Conservation (phyloP, 768 basidiomycete species). For the Boletus tomentosulus region DNA sequence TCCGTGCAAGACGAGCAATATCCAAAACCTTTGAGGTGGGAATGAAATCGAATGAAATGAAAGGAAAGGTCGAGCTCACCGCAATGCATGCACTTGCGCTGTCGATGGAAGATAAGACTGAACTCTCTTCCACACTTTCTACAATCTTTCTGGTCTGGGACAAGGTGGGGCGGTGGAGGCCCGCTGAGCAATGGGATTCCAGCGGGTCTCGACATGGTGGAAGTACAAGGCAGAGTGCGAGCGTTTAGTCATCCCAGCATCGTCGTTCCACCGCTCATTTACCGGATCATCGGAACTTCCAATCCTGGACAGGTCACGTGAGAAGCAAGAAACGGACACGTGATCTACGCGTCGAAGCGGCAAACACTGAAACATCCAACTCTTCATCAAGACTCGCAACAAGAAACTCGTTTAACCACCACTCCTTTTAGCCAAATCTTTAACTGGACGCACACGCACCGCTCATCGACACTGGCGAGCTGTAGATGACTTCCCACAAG, state of each 20-base stretch:
- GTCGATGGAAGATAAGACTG: slow-evolving; percentile 58
- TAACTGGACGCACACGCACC: background rate
- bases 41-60: background rate
- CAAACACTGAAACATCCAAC: slow-evolving; percentile 12
- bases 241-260: background rate
- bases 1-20: slow-evolving; percentile 75
- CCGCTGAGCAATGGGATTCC: slow-evolving; percentile 74
- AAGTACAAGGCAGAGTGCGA: background rate
- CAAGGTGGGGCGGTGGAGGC: slow-evolving; percentile 42
- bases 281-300: slow-evolving; percentile 16
- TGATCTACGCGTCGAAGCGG: slow-evolving; percentile 26
- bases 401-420: background rate
- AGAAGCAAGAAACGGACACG: slow-evolving; percentile 15
- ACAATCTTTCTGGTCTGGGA: slow-evolving; percentile 38
- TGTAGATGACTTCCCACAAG: slow-evolving; percentile 37
- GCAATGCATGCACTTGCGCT: slow-evolving; percentile 70
- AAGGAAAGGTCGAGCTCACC: slow-evolving; percentile 40
- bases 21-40: slow-evolving; percentile 47
- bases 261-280: background rate
- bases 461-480: background rate
- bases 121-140: slow-evolving; percentile 76
- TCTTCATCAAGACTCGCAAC: background rate
- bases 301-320: background rate
- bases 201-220: slow-evolving; percentile 19
- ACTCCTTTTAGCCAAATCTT: background rate